Evolutionary conservation across 495 filamentous ascomycete species (phyloP), one percentile per base, ranked within the genome.

Genomic region (Penicillium angulare): DNA sequence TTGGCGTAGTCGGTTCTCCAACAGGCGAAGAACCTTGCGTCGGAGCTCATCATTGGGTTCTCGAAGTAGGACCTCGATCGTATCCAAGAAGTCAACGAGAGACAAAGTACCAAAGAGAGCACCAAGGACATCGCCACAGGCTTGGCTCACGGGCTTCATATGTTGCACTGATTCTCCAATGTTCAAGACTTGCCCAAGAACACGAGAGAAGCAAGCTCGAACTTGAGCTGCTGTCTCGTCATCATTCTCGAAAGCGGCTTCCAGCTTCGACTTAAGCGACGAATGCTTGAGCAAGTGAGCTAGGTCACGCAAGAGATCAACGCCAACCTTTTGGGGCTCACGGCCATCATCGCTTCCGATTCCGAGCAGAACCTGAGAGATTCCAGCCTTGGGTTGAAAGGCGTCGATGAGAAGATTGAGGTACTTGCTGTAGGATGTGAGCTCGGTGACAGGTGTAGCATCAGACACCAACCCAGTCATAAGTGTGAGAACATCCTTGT

Each of bases 61-160:
- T 47, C 86, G 79, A 17, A 96, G 80, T 26, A 98, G 72, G 15
- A 80, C 78, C 52, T 92, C 87, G 35, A 92, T 85, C 16, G 88
- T 87, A 59, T 87, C 85, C 57, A 96, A 82, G 69, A 97, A 90
- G 67, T 95, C 88, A 31, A 81, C 76, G 7, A 87, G 88, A 3
- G 90, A 90, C 36, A 96, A 75, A 13, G 95, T 80, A 41, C 86
- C 81, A 15, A 98, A 77, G 5, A 93, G 72, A 23, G 85, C 80
- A 23, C 86, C 79, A 41, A 97, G 74, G 5, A 88, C 79, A 26
- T 89, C 82, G 24, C 79, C 80, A 57, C 84, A 86, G 32, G 80
- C 76, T 57, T 78, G 79, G 56, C 83, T 79, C 7, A 91, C 72
- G 50, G 65, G 68, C 64, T 82, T 86, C 64, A 79, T 83, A 34